Evolutionary conservation across 176 grass and related monocot species (phyloP).

Genomic region (Saccharum officinarum): DNA sequence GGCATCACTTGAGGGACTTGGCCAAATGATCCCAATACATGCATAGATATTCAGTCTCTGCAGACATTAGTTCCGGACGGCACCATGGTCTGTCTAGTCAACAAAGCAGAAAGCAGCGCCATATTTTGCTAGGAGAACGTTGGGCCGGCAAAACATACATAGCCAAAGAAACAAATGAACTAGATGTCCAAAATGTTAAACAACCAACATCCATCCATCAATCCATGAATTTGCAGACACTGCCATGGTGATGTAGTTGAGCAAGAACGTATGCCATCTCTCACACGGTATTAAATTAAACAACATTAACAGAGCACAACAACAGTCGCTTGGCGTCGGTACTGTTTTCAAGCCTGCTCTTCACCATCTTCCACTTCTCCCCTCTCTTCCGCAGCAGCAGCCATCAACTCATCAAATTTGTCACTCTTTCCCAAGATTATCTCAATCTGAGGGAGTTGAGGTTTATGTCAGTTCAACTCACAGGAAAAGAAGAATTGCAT

Average conservation of each 20-base stretch:
- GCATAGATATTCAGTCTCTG: too few species aligned
- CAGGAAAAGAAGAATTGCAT: background rate
- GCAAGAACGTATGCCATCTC: constrained; percentile 16
- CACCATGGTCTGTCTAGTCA: too few species aligned
- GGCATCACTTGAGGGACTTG: background rate
- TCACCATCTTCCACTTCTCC: constrained; percentile 51
- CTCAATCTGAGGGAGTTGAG: constrained; percentile 59
- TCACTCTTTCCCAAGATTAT: constrained; percentile 79
- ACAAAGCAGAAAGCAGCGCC: background rate
- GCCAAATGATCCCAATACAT: background rate
- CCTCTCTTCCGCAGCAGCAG: constrained; percentile 56
- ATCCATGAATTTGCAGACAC: constrained; percentile 1
- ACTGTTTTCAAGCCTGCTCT: constrained; percentile 48
- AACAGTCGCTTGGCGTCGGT: background rate
- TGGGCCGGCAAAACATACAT: background rate
- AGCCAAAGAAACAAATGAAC: background rate
- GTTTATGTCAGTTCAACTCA: background rate
- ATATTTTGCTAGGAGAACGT: background rate
- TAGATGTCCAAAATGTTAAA: background rate
- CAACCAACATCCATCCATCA: constrained; percentile 7
- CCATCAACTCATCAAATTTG: constrained; percentile 95
- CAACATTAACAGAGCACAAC: constrained; percentile 31
- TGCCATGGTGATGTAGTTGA: constrained; percentile 12
- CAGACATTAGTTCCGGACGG: background rate
- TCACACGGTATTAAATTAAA: constrained; percentile 34